Base-by-base conservation (phyloP, 116 monocot genomes). In the Dioscorea cayenensis region DNA sequence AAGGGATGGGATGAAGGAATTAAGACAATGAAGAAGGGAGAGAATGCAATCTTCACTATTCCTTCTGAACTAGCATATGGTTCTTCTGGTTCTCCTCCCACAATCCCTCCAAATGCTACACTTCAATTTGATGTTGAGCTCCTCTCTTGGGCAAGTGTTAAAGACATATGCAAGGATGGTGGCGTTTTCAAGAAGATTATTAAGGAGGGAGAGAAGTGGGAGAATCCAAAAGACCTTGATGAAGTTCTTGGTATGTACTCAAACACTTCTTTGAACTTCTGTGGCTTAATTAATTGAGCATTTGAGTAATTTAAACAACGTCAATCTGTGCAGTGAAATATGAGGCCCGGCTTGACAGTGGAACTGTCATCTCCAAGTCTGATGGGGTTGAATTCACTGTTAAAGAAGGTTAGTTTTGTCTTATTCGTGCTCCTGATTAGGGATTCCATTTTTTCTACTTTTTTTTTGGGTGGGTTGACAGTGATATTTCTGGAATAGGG, bases 1-100 rank as follows among this genome's bases (percentile, higher is more conserved):
- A 97, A 90, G 69, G 96, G 96, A 79, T 92, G 93, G 96, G 96
- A 97, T 75, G 80, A 83, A 66, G 93, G 96, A 14, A 92, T 97
- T 67, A 88, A 88, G 49, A 92, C 96, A 0, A 97, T 97, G 93
- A 97, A 92, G 81, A 97, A 97, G 76, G 96, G 93, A 20, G 96
- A 97, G 71, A 90, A 86, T 81, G 92, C 93, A 14, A 79, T 97
- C 71, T 90, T 97, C 76, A 97, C 96, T 19, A 86, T 96, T 22
- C 96, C 96, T 51, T 72, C 96, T 13, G 90, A 92, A 27, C 77
- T 97, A 37, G 96, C 96, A 6, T 97, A 92, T 78, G 96, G 96
- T 27, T 92, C 81, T 32, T 79, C 88, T 16, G 93, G 93, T 29
- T 90, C 97, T 48, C 88, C 92, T 23, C 90, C 97, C n/a, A 86